Evolutionary conservation across 75 land plant genomes (phyloP).

Genomic region (Gnetum montanum): DNA sequence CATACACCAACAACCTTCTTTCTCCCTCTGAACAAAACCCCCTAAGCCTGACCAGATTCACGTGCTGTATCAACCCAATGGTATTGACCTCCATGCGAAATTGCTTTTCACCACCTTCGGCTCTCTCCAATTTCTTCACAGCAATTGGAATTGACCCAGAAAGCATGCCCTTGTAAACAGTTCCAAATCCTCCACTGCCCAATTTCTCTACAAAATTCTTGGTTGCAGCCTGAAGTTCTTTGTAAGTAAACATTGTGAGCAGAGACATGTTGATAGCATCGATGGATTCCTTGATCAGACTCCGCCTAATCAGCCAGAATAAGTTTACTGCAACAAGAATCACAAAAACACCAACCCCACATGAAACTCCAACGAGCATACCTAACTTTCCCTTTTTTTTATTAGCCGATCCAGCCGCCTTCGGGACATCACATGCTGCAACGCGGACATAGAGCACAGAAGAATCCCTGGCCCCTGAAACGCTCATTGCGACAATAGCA

Average conservation of each 20-base stretch:
- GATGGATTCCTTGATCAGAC: background rate
- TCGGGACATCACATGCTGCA: background rate
- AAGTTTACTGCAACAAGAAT: background rate
- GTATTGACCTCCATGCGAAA: constrained; percentile 30
- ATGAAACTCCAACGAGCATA: background rate
- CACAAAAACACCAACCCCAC: background rate
- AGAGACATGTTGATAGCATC: background rate
- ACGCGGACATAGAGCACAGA: background rate
- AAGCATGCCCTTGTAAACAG: constrained; percentile 15
- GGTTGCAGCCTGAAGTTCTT: constrained; percentile 20
- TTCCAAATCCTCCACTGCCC: constrained; percentile 18
- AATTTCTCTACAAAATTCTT: constrained; percentile 16
- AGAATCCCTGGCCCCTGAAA: background rate
- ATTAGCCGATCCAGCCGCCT: background rate
- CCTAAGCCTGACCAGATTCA: constrained; percentile 24
- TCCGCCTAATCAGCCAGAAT: background rate
- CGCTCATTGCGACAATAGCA: background rate
- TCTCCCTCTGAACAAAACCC: constrained; percentile 28
- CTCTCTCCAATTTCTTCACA: constrained; percentile 24
- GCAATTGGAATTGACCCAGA: constrained; percentile 16
- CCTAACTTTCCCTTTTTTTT: background rate
- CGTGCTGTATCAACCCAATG: constrained; percentile 30
- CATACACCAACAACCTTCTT: constrained; percentile 18
- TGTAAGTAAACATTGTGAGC: constrained; percentile 11
- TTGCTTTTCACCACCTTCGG: constrained; percentile 28